Base-by-base conservation (phyloP, 2,329 filamentous ascomycete species). In the Xylariaceae sp. region DNA sequence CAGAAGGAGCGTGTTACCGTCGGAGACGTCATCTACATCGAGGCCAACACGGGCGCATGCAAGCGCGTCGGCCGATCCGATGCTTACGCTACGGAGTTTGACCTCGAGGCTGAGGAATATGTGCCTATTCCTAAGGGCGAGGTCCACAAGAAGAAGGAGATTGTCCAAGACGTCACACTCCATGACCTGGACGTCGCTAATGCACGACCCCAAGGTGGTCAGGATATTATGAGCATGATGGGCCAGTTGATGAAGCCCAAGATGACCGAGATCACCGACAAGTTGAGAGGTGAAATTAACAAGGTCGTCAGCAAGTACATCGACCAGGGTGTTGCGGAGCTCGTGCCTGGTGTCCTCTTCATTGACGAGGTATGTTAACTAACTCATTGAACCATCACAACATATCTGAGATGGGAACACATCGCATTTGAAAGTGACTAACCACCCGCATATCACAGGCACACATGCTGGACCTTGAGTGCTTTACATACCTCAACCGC, bases 191-290 rank as follows among this genome's bases (percentile, higher is more conserved):
- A 99, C 72, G 88, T 97, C 64, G 94, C 94, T 65, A 99, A 99
- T 71, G 89, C 94, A 11, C 82, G 93, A 70, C 94, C 94, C 3
- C 92, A 97, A 78, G 94, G 94, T 56, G 94, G 94, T 50, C 94
- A 99, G 80, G 94, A 99, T 75, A 96, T 99, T 67, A 97, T 99
- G 92, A 97, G 92, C 79, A 97, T 99, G 94, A 97, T 99, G 93
- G 94, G 94, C 70, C 94, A 99, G 77, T 79, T 99, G 71, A 97
- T 97, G 92, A 97, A 97, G 83, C 94, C 94, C 63, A 95, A 95
- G 80, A 97, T 97, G 87, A 99, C 94, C 4, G 94, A 99, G 75
- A 97, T 99, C 71, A 99, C 94, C 35, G 94, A 99, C 77, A 99
- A 99, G 80, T 80, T 99, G 71, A 86, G 94, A 62, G 81, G 85